Base-by-base conservation (phyloP, 208 protist genomes). In the Angomonas deanei region DNA sequence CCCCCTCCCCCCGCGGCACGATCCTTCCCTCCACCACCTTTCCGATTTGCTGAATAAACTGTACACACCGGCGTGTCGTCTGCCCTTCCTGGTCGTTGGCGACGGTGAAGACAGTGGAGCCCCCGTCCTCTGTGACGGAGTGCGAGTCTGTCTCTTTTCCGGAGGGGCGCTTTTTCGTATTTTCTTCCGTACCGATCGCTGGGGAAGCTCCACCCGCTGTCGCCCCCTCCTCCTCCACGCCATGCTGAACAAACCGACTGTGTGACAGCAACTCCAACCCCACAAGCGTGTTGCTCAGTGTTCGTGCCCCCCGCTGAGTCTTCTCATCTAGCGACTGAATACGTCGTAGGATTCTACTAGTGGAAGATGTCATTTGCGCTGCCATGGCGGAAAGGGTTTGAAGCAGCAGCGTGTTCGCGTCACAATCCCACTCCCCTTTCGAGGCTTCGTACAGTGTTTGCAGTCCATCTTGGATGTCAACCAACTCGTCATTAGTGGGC, bases 221-320 rank as follows among this genome's bases (percentile, higher is more conserved):
- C 30, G 31, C 27, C 27, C 28, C 28, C 11, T 82, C 80, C 2
- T 62, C 63, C 26, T 75, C 84, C 19, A 92, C 75, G 49, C 86
- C 79, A 39, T 86, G 84, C 65, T 92, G 86, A 21, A 92, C 77
- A 72, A 92, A 92, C 53, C 84, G 72, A 42, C 74, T 66, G 42
- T 92, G 80, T 4, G 86, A 77, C 0, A 92, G 63, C 23, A 89
- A 65, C 23, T 78, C 58, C 24, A 92, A 78, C 1, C 69, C 49
- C 61, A 82, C 88, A 61, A 86, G 75, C 11, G 74, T 62, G 66
- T 89, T 92, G 21, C 74, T 38, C 57, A 89, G 63, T 46, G 64
- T 57, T 28, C 67, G 56, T 3, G 75, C 73, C 8, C 72, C 61
- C 1, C 66, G 66, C 2, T 42, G 46, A 11, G 70, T 70, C 60